Evolutionary conservation across 345 rosid species (phyloP), one percentile per base, ranked within the genome.

Genomic region (Laguncularia racemosa): DNA sequence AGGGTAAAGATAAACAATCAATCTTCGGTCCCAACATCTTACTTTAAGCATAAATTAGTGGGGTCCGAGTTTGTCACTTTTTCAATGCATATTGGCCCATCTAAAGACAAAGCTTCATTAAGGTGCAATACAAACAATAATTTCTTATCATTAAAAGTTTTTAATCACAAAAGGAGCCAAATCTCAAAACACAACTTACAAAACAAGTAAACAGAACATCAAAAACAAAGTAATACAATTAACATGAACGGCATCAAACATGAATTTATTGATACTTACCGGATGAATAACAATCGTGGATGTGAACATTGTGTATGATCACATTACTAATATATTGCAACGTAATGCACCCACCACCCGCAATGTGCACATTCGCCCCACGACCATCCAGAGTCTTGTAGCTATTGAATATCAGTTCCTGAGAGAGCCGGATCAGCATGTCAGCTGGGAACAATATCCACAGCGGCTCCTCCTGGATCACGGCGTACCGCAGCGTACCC

Each of bases 331-430:
- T 78, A 59, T 80, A 93, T 75, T 93, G 99, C 70, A 93, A 63
- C 28, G 99, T 93, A 46, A 93, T 79, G 84, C 99, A 93, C 3
- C 99, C 99, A 49, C 99, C 99, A 2, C 99, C 99, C 7, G 63
- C 65, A 44, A 93, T 89, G 54, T 89, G 99, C 13, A 93, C 96
- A 64, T 85, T 86, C 12, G 97, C 97, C 48, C 99, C 99, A 21
- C 97, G 91, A 1, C 97, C 99, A 60, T 93, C 99, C 23, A 93
- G 71, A 12, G 99, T 89, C 76, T 93, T 93, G 75, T 71, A 89
- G 79, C 97, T 93, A 53, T 89, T 93, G 70, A 93, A 93, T 45
- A 93, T 89, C 53, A 93, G 78, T 65, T 93, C 99, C 63, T 93
- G 84, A 33, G 80, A 75, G 13, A 93, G 71, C 70, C 72, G 85